Percentiles rank a stretch among this genome's conserved stretches.
phyloP scores from a whole-genome alignment of 805 yeast species.

The Candida fluviatilis region DNA sequence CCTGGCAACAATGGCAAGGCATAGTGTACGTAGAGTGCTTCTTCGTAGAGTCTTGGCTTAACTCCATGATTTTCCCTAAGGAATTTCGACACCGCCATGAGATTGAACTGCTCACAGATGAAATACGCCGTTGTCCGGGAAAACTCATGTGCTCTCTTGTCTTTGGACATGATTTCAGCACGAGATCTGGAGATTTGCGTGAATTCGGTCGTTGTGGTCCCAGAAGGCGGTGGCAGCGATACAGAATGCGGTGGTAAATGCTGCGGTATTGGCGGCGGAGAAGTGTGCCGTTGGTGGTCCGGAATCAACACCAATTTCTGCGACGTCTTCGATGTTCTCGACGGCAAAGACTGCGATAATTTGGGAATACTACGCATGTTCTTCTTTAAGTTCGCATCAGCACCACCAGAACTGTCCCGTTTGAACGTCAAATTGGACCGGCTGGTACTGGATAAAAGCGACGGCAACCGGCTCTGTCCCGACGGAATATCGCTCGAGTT shows the following conservation, averaged over 20 bases:
- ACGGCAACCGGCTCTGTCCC: conserved; percentile 52
- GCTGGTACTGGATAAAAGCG: conserved; percentile 14
- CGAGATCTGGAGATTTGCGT: conserved; percentile 35
- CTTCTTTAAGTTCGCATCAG: conserved; percentile 1
- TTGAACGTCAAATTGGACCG: conserved; percentile 8
- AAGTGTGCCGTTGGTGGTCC: conserved; percentile 34
- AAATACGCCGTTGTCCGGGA: conserved; percentile 91
- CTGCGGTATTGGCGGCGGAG: conserved; percentile 13
- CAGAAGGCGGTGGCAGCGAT: conserved; percentile 7
- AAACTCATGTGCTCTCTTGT: conserved; percentile 55
- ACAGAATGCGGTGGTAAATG: conserved; percentile 7
- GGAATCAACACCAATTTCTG: conserved; percentile 88
- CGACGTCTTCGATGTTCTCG: conserved; percentile 80
- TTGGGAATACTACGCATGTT: conserved; percentile 49
- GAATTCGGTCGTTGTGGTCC: conserved; percentile 1
- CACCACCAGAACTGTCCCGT: not conserved
- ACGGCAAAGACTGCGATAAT: conserved; percentile 52
- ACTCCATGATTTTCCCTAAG: conserved; percentile 71
- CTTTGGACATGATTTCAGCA: conserved; percentile 59
- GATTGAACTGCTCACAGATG: conserved; percentile 76
- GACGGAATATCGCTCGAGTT: conserved; percentile 87
- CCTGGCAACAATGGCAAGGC: conserved; percentile 86
- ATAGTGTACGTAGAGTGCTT: conserved; percentile 88
- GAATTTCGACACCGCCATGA: conserved; percentile 60
- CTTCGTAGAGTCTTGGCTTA: conserved; percentile 84